A percentile compares a stretch with the other conserved stretches of the same genome.
These are phyloP conservation scores for Eutypa lata DNA, from an alignment of 2,329 filamentous ascomycete species.

Conservation along the genomic window DNA sequence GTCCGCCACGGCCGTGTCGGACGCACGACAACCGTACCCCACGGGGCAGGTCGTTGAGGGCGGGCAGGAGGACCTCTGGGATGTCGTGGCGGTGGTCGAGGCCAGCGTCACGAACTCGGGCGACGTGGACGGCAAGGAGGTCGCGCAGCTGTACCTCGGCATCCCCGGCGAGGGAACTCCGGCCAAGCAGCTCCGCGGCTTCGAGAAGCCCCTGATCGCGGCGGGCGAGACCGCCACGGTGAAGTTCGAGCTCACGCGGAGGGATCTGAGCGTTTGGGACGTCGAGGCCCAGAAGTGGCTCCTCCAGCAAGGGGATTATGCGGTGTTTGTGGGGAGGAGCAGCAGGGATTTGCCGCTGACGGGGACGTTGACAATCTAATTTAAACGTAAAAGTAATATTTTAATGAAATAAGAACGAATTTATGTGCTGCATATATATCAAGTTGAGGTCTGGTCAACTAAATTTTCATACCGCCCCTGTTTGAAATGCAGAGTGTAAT, in stretches of 20 bases:
- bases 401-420: too few species aligned
- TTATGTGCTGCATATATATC: too few species aligned
- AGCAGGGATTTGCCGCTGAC: constrained; percentile 38
- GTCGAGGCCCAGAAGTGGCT: constrained; percentile 55
- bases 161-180: constrained; percentile 39
- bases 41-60: constrained; percentile 34
- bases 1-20: constrained; percentile 22
- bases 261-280: constrained; percentile 64
- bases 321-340: constrained; percentile 39
- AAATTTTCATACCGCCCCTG: too few species aligned
- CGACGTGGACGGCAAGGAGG: constrained; percentile 35
- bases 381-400: too few species aligned
- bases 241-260: constrained; percentile 50
- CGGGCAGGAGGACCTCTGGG: constrained; percentile 42
- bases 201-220: constrained; percentile 53
- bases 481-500: too few species aligned
- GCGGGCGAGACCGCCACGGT: constrained; percentile 42
- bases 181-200: constrained; percentile 57
- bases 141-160: constrained; percentile 43
- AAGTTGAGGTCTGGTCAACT: too few species aligned
- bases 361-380: constrained; percentile 29
- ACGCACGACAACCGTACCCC: constrained; percentile 26
- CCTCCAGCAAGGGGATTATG: constrained; percentile 38
- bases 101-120: constrained; percentile 39
- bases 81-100: constrained; percentile 34